Base-by-base conservation (phyloP, 1,139 yeast species). In the Yamadazyma songkhlaensis region DNA sequence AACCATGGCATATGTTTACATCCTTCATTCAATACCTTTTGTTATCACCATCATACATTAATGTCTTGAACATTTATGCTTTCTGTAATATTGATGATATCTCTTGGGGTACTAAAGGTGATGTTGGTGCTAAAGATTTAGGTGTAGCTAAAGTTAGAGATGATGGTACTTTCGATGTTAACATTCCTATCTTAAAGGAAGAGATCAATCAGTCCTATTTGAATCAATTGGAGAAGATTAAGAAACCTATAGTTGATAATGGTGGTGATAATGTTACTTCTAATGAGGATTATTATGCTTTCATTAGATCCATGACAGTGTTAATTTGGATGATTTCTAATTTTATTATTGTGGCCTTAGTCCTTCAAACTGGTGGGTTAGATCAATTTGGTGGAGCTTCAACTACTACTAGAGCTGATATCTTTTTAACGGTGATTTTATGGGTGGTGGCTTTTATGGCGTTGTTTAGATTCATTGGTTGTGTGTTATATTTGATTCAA, bases 361-460 rank as follows among this genome's bases (percentile, higher is more conserved):
- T 87, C 3, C 71, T 84, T 35, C 80, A 81, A 48, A 78, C 87
- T 0, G 88, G 86, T 27, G 83, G 90, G 22, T 56, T 80, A 39
- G 59, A 62, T 39, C 73, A 69, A 44, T 65, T 71, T 40, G 43
- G 48, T 15, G 51, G 50, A 3, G 42, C 46, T 4, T 43, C 45
- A 12, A 52, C 55, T 34, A 44, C 43, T 7, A 45, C 48, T 6
- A 52, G 76, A 38, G 57, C 72, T 3, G 56, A 57, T 28, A 67
- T 81, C 28, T 84, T 81, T 54, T 80, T 86, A 56, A 78, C 85
- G 6, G 83, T 84, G 25, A 72, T 86, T 41, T 71, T 86, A 44
- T 85, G 95, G 92, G 64, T 84, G 40, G 94, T 85, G 33, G 95
- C 95, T 1, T 74, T 83, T 36, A 72, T 85, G 75, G 94, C 95